phyloP scores from a whole-genome alignment of 2,329 filamentous ascomycete species.

The Fusarium concolor region DNA sequence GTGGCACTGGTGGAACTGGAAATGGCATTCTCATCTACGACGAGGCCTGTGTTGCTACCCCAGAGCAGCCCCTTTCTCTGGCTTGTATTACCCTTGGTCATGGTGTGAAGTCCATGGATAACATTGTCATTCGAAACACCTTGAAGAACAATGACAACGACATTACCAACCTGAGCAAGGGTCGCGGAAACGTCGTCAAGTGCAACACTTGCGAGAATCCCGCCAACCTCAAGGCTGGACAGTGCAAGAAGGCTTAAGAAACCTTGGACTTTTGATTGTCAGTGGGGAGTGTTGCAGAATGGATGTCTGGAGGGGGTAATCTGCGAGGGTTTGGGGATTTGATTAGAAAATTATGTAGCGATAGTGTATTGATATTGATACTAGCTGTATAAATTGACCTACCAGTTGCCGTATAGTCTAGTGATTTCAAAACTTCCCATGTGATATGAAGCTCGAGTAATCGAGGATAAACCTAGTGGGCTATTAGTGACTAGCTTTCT shows the following conservation, averaged over 20 bases:
- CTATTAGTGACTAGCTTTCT: no score
- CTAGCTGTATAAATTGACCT: not conserved
- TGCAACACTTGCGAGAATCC: slow-evolving; percentile 41
- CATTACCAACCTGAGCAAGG: slow-evolving; percentile 29
- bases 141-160: slow-evolving; percentile 48
- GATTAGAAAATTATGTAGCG: not conserved
- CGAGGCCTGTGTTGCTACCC: slow-evolving; percentile 25
- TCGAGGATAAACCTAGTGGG: no score
- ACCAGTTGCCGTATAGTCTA: no score
- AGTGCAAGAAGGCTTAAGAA: slow-evolving; percentile 14
- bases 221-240: slow-evolving; percentile 12
- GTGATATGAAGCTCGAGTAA: not conserved
- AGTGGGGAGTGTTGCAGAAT: no score
- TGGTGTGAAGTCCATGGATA: slow-evolving; percentile 41
- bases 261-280: not conserved
- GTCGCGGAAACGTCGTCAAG: slow-evolving; percentile 39
- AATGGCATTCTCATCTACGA: slow-evolving; percentile 45
- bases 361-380: not conserved
- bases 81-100: slow-evolving; percentile 25
- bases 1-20: slow-evolving; percentile 20
- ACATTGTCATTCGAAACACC: slow-evolving; percentile 47
- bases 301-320: not conserved
- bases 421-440: not conserved
- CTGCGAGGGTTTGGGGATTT: accelerated
- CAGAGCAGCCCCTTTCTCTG: not conserved